phyloP scores from a whole-genome alignment of 345 rosid species.

The Eucalyptus sp. region DNA sequence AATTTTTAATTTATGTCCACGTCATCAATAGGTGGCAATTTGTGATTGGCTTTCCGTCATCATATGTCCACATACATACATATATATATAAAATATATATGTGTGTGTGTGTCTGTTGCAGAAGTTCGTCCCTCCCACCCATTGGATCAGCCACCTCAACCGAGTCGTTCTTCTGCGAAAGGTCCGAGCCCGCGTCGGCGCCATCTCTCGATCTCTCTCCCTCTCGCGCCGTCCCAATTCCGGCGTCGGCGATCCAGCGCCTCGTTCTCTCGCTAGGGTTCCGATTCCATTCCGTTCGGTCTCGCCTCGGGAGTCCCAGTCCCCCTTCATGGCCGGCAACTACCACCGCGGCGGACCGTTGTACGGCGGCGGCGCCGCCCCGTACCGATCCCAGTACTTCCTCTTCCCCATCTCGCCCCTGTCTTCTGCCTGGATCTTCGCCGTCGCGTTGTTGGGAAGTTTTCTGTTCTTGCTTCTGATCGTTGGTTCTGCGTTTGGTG shows the following conservation, averaged over 20 bases:
- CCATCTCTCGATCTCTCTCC: neutral
- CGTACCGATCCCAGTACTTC: constrained; percentile 53
- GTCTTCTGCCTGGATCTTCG: neutral
- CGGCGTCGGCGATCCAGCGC: neutral
- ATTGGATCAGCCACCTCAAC: neutral
- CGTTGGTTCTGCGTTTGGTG: neutral
- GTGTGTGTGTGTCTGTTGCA: rapidly evolving
- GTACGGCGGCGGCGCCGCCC: constrained; percentile 48
- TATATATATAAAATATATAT: too few relatives aligned
- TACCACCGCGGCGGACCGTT: constrained; percentile 37
- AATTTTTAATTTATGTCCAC: too few relatives aligned
- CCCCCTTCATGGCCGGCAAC: constrained; percentile 33
- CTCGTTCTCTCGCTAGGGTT: neutral
- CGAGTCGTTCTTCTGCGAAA: neutral
- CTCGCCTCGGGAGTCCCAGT: neutral
- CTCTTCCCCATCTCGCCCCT: neutral
- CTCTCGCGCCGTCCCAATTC: neutral
- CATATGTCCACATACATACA: too few relatives aligned
- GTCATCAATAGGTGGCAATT: too few relatives aligned
- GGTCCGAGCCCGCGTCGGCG: neutral
- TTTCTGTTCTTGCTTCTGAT: neutral
- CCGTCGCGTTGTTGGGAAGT: neutral
- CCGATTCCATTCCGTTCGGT: neutral
- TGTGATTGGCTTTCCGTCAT: too few relatives aligned
- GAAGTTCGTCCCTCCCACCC: neutral